Evolutionary conservation across 306 rosid species (phyloP).

Genomic region (Quercus agrifolia): DNA sequence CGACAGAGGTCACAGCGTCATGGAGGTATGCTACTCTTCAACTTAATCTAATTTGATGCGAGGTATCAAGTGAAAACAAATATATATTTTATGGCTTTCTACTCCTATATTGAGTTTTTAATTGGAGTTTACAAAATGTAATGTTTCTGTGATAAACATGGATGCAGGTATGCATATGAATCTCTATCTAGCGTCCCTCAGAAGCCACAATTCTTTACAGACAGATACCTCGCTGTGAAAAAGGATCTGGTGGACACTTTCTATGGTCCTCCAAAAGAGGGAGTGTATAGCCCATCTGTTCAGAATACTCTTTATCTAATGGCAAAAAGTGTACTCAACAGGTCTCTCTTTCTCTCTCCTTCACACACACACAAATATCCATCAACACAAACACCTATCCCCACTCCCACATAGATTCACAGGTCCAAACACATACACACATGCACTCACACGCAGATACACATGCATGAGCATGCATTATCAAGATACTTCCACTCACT

Average conservation of each 20-base stretch:
- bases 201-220: slow-evolving; percentile 59
- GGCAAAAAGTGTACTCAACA: slow-evolving; percentile 69
- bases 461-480: background rate
- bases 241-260: slow-evolving; percentile 66
- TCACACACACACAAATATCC: background rate
- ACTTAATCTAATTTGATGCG: background rate
- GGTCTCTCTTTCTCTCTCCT: slow-evolving; percentile 33
- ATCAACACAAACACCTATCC: background rate
- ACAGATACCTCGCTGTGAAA: slow-evolving; percentile 60
- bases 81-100: background rate
- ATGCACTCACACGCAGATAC: too few species aligned
- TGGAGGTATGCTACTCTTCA: slow-evolving; percentile 60
- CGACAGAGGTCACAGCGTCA: slow-evolving; percentile 78
- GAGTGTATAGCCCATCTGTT: slow-evolving; percentile 90
- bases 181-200: slow-evolving; percentile 52
- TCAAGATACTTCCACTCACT: background rate
- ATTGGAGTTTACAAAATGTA: slow-evolving; percentile 7
- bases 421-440: background rate
- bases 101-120: background rate
- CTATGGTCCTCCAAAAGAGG: slow-evolving; percentile 70
- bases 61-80: background rate
- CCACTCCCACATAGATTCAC: background rate
- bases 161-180: slow-evolving; percentile 74
- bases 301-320: slow-evolving; percentile 87
- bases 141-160: slow-evolving; percentile 12